Base-by-base conservation (phyloP, 768 basidiomycete genomes). In the Tulasnella sp. region DNA sequence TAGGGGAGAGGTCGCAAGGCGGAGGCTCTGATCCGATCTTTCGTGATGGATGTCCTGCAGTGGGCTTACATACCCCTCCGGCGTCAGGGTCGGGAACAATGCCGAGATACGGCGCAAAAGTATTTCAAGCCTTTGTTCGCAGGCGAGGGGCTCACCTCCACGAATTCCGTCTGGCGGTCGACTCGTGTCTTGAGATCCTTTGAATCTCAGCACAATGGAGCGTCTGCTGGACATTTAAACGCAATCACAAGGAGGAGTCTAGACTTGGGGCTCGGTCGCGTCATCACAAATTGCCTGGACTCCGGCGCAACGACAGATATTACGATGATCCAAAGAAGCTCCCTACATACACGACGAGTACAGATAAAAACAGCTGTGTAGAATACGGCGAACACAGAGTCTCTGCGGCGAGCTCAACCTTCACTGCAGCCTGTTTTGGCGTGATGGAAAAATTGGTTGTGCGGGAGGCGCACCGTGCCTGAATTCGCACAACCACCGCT, bases 51-150 rank as follows among this genome's bases (percentile, higher is more conserved):
- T 1, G 4, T 31, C 37, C 64, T 69, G 31, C 16, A 69, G 20
- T 69, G 64, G 64, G 64, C 20, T 69, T 69, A 69, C 64, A 69
- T 69, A 69, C 34, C 34, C 44, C 31, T 69, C 34, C 31, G 31
- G 64, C 34, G 3, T 69, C 64, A 31, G 64, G 31, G 64, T 2
- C 18, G 64, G 31, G 64, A 69, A 64, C 60, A 64, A 64, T 31
- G 28, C 31, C n/a, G 12, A 31, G 28, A 3, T 31, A 5, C 3
- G 34, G 64, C 24, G 64, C 64, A 16, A 69, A 46, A 11, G 28
- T 16, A 34, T 69, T 18, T 28, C 64, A 37, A 69, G 64, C 64
- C 64, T 69, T 69, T 69, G 64, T 69, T 69, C 34, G 31, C 64
- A 69, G 64, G 64, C 12, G 64, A 37, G 8, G 64, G 64, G 54